Conservation (phyloP, 108 stramenopile genomes). For the Pseudonitzschia multiseries region DNA sequence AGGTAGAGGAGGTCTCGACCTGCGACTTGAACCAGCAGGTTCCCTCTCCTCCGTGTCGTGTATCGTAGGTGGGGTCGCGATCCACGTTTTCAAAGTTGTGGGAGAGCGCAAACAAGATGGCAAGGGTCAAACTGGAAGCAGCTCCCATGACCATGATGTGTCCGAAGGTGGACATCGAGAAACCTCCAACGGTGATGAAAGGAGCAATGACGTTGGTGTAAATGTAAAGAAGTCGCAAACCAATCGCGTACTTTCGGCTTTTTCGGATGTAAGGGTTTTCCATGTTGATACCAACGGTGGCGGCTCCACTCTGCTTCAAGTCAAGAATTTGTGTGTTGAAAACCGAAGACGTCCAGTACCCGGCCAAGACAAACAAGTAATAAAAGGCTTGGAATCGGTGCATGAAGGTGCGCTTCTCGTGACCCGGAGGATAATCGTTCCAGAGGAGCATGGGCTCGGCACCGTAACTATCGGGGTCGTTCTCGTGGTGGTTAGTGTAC, state of each 20-base stretch:
- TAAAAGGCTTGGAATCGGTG: slow-evolving; percentile 82
- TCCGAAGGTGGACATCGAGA: slow-evolving; percentile 39
- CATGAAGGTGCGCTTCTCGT: slow-evolving; percentile 60
- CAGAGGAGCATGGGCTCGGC: slow-evolving; percentile 86
- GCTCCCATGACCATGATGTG: slow-evolving; percentile 82
- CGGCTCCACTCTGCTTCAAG: slow-evolving; percentile 69
- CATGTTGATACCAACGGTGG: slow-evolving; percentile 64
- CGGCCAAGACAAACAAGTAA: slow-evolving; percentile 57
- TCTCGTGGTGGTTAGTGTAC: slow-evolving; percentile 80
- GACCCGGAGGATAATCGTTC: slow-evolving; percentile 76
- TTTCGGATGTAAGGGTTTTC: slow-evolving; percentile 64
- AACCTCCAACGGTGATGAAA: slow-evolving; percentile 51
- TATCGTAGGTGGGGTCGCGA: slow-evolving; percentile 68
- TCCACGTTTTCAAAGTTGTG: slow-evolving; percentile 95
- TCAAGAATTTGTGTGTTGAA: slow-evolving; percentile 79
- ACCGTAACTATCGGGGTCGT: slow-evolving; percentile 81
- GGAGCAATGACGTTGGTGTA: slow-evolving; percentile 69
- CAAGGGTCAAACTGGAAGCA: slow-evolving; percentile 64
- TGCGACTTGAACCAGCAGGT: slow-evolving; percentile 90
- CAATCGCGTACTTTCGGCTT: slow-evolving; percentile 60
- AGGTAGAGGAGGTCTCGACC: slow-evolving; percentile 88
- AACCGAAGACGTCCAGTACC: slow-evolving; percentile 83
- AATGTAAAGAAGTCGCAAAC: slow-evolving; percentile 63
- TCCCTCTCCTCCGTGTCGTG: slow-evolving; percentile 55
- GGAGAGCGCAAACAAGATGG: slow-evolving; percentile 80